A percentile compares a stretch with the other conserved stretches of the same genome.
Conservation (phyloP, 345 rosid genomes). For the Crucihimalaya himalaica region DNA sequence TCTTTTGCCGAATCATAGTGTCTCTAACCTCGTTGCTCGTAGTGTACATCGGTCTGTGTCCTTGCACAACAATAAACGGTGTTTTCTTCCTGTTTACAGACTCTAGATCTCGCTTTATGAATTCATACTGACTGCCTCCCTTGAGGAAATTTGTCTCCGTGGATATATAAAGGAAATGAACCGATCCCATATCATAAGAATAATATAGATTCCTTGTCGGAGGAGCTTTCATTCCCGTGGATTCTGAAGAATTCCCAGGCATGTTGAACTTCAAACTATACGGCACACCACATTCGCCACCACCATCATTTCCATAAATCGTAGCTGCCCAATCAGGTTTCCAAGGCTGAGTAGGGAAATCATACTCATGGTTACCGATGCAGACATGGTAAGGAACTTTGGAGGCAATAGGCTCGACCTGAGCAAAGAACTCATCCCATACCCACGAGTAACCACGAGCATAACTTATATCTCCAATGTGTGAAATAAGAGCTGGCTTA, state of each 20-base stretch:
- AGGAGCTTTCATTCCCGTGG: conserved; percentile 69
- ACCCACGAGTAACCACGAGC: conserved; percentile 93
- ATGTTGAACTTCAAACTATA: conserved; percentile 79
- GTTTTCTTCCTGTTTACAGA: conserved; percentile 70
- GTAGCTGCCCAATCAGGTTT: conserved; percentile 72
- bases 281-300: conserved; percentile 96
- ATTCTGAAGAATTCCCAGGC: conserved; percentile 89
- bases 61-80: conserved; percentile 79
- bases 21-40: conserved; percentile 71
- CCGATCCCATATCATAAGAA: conserved; percentile 69
- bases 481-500: conserved; percentile 71
- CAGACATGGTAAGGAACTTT: conserved; percentile 88
- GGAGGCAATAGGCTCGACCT: conserved; percentile 79
- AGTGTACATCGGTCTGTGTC: conserved; percentile 97
- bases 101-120: conserved; percentile 72
- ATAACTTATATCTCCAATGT: conserved; percentile 92
- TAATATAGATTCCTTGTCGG: conserved; percentile 81
- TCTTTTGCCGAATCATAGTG: conserved; percentile 52
- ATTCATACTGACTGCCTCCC: conserved; percentile 68
- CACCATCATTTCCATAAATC: conserved; percentile 74
- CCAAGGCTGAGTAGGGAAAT: conserved; percentile 94
- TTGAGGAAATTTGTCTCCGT: conserved; percentile 84
- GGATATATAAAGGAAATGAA: conserved; percentile 77
- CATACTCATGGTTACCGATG: conserved; percentile 92
- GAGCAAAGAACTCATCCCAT: conserved; percentile 90